Conservation (phyloP, 352 stramenopile species). For the Phytophthora pseudosyringae region DNA sequence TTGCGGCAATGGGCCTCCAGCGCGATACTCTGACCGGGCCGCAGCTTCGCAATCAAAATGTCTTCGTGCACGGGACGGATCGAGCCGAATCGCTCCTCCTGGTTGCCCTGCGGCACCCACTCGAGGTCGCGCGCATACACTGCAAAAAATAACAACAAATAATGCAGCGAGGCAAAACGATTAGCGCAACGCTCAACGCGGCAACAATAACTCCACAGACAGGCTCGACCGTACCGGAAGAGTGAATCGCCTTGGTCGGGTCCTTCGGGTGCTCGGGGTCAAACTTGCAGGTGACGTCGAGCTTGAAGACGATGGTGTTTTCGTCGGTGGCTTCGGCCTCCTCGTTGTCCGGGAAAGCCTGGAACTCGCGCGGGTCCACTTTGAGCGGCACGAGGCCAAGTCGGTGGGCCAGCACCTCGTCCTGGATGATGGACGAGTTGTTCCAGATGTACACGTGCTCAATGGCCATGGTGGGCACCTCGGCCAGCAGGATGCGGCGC, state of each 20-base stretch:
- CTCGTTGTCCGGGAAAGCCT: conserved; percentile 87
- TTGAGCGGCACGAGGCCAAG: conserved; percentile 88
- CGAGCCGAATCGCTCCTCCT: conserved; percentile 89
- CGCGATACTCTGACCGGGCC: conserved; percentile 96
- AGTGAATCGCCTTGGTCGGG: conserved; percentile 67
- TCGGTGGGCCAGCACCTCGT: conserved; percentile 93
- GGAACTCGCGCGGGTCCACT: conserved; percentile 87
- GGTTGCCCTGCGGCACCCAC: conserved; percentile 97
- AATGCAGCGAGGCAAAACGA: not conserved
- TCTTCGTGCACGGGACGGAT: conserved; percentile 94
- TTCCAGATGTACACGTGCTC: conserved; percentile 95
- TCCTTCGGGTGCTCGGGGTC: conserved; percentile 74
- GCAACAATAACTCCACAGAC: not conserved
- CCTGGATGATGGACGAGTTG: conserved; percentile 95
- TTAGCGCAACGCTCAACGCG: conserved; percentile 5
- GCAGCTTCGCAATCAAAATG: conserved; percentile 97
- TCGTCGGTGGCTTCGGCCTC: conserved; percentile 93
- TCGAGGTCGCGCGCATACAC: conserved; percentile 96
- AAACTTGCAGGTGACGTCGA: conserved; percentile 92
- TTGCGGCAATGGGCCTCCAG: conserved; percentile 95
- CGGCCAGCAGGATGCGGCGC: conserved; percentile 89
- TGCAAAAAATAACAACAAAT: conserved; percentile 23
- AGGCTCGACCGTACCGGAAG: conserved; percentile 49
- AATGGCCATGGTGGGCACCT: conserved; percentile 94
- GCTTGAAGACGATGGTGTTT: conserved; percentile 97